phyloP scores from a whole-genome alignment of 1,139 yeast genomes.

The Yamadazyma triangularis region DNA sequence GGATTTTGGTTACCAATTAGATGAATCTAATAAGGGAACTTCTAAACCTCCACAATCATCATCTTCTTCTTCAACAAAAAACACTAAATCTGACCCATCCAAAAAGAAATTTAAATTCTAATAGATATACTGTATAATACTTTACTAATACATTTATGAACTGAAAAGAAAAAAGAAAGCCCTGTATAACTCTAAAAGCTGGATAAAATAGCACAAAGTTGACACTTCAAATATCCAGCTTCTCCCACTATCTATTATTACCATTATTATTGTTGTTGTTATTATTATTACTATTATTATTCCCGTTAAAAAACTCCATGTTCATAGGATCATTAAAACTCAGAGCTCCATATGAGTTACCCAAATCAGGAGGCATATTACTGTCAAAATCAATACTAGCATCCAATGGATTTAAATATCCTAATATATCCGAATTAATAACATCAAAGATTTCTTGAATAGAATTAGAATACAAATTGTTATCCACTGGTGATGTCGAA shows the following conservation, averaged over 20 bases:
- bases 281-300: background rate
- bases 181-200: no score
- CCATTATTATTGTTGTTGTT: background rate
- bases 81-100: no score
- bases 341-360: conserved; percentile 1
- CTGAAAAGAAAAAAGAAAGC: no score
- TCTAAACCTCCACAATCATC: no score
- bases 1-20: conserved; percentile 5
- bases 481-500: conserved; percentile 7
- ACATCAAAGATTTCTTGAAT: conserved; percentile 29
- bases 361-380: conserved; percentile 5
- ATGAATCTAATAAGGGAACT: no score
- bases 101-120: no score
- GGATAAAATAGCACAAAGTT: no score
- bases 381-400: conserved; percentile 15
- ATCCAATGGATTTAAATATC: conserved; percentile 26
- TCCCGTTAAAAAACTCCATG: conserved; percentile 3
- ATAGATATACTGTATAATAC: no score
- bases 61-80: no score
- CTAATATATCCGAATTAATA: conserved; percentile 26
- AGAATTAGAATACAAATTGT: conserved; percentile 11
- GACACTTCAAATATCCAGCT: no score
- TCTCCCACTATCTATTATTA: no score
- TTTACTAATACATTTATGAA: no score
- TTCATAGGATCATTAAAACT: conserved; percentile 2